Percentiles rank a stretch among this genome's conserved stretches.
Conservation (phyloP, 306 rosid species). For the Quillaja saponaria region DNA sequence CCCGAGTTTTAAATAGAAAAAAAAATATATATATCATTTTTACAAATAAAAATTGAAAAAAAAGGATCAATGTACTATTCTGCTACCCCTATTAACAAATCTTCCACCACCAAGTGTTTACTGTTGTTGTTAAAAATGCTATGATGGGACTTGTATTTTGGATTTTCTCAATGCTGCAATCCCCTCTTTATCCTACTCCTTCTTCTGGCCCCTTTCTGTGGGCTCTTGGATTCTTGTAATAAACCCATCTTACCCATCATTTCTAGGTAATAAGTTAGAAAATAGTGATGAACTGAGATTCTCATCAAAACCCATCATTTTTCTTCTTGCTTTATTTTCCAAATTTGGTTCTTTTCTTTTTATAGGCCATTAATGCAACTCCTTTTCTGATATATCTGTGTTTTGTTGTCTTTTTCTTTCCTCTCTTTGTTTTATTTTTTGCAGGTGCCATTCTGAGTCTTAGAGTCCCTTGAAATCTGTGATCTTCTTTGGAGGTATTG, state of each 20-base stretch:
- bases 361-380: constrained; percentile 20
- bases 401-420: constrained; percentile 44
- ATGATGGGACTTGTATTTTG: constrained; percentile 40
- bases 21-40: too few species aligned
- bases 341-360: not conserved
- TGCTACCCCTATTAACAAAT: not conserved
- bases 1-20: constrained; percentile 2
- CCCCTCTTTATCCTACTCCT: constrained; percentile 29
- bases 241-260: constrained; percentile 19
- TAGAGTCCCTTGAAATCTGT: constrained; percentile 50
- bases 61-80: constrained; percentile 4
- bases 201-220: constrained; percentile 31
- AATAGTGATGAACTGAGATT: constrained; percentile 45
- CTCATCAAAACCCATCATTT: constrained; percentile 47
- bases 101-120: not conserved
- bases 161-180: constrained; percentile 29
- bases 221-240: constrained; percentile 40
- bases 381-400: constrained; percentile 10
- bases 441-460: constrained; percentile 43
- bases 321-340: constrained; percentile 32
- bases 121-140: constrained; percentile 20
- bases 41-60: too few species aligned
- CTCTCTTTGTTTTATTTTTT: constrained; percentile 3
- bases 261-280: constrained; percentile 24
- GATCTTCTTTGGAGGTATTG: constrained; percentile 55